phyloP scores from a whole-genome alignment of 352 stramenopile species.

The Phytophthora sp. region DNA sequence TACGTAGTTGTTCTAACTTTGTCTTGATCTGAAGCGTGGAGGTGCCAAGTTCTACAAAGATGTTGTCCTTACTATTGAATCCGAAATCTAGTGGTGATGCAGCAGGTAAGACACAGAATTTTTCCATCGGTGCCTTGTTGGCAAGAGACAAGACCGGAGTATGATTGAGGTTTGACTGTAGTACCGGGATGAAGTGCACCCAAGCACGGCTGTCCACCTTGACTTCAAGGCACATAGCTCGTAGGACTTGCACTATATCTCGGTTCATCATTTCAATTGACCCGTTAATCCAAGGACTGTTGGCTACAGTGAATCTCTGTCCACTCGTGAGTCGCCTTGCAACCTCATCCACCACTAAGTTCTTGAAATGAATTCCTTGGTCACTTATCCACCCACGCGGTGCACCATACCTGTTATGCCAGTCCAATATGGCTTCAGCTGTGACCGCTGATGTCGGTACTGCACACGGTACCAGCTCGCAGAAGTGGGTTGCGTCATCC shows the following conservation, averaged over 20 bases:
- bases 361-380: no score
- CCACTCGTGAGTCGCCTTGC: conserved; percentile 10
- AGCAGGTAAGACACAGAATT: conserved; percentile 25
- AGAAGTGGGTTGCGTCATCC: conserved; percentile 35
- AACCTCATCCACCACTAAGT: conserved; percentile 33
- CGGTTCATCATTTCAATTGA: conserved; percentile 39
- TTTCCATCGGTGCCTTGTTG: conserved; percentile 22
- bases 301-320: conserved; percentile 21
- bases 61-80: neutral
- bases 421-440: conserved; percentile 31
- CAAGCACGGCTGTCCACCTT: conserved; percentile 20
- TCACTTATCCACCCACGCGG: conserved; percentile 32
- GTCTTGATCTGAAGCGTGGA: neutral
- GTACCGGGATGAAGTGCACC: conserved; percentile 21
- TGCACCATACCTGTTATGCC: conserved; percentile 33
- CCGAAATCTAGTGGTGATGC: neutral
- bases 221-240: conserved; percentile 25
- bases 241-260: conserved; percentile 39
- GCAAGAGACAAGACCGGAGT: conserved; percentile 26
- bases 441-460: conserved; percentile 17
- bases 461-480: conserved; percentile 29
- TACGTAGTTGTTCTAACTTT: neutral
- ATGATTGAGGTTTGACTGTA: conserved; percentile 41
- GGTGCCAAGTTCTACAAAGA: neutral
- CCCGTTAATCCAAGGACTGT: conserved; percentile 43